Evolutionary conservation across 352 stramenopile species (phyloP).

Genomic region (Hyaloperonospora arabidopsidis): DNA sequence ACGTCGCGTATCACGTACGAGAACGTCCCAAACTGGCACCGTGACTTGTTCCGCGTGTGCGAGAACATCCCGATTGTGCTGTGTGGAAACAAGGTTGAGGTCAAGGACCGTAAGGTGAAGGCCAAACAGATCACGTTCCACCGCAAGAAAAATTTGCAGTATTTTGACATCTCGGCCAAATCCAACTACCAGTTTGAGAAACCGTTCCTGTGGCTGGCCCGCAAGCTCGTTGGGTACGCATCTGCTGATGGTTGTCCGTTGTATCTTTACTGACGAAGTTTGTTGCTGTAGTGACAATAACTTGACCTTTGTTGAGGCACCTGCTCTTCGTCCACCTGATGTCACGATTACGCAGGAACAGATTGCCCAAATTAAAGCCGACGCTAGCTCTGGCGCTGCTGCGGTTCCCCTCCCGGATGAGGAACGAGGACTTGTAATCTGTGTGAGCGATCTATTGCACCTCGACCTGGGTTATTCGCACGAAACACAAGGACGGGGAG

Average conservation of each 20-base stretch:
- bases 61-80: slow-evolving; percentile 99
- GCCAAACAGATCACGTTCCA: slow-evolving; percentile 99
- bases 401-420: slow-evolving; percentile 94
- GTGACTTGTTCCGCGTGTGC: slow-evolving; percentile 98
- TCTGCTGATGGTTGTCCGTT: neutral
- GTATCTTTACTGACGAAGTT: slow-evolving; percentile 5
- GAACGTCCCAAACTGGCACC: slow-evolving; percentile 99
- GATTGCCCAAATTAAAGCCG: slow-evolving; percentile 88
- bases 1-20: slow-evolving; percentile 99
- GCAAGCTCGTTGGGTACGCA: slow-evolving; percentile 94
- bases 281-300: slow-evolving; percentile 87
- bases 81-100: slow-evolving; percentile 99
- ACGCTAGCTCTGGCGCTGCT: slow-evolving; percentile 86
- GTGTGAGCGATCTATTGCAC: slow-evolving; percentile 23
- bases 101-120: slow-evolving; percentile 99
- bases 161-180: slow-evolving; percentile 99
- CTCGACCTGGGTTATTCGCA: slow-evolving; percentile 30
- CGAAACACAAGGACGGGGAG: slow-evolving; percentile 23
- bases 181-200: slow-evolving; percentile 99
- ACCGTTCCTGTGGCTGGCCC: slow-evolving; percentile 99
- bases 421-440: slow-evolving; percentile 94
- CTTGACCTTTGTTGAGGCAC: slow-evolving; percentile 97
- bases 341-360: slow-evolving; percentile 92
- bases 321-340: slow-evolving; percentile 93
- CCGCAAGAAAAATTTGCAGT: slow-evolving; percentile 99